Base-by-base conservation (phyloP, 805 yeast species). In the Ogataea degrootiae region DNA sequence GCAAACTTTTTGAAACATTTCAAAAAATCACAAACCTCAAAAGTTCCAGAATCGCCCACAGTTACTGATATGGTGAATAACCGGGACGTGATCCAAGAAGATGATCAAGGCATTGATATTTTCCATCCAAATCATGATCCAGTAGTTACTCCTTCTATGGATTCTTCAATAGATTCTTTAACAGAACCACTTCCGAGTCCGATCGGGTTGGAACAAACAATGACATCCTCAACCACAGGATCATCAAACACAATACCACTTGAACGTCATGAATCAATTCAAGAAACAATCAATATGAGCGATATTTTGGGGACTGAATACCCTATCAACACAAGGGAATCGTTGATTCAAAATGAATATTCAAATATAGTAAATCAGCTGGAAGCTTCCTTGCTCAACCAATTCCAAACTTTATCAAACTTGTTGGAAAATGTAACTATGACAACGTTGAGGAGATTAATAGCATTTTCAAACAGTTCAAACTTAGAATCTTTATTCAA, bases 351-450 rank as follows among this genome's bases (percentile, higher is more conserved):
- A n/a, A 47, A 43, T 16, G 41, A 54, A 34, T 44, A 46, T 35
- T 26, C 34, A 14, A 22, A 44, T 34, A 41, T 49, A 7, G 14
- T 42, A 7, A 14, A 39, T 6, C 26, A 43, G 5, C 19, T 53
- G 35, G 56, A 53, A 37, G 26, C 47, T 4, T 47, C 59, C 4
- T 35, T 60, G 38, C 29, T 55, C 19, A 52, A 45, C 8, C 66
- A 61, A 43, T 60, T 62, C 45, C 54, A 58, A 37, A 61, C 66
- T 3, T 47, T 62, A 14, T 57, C 65, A 0, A 51, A 48, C 19
- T 45, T 62, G 38, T 48, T 62, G 2, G 63, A 60, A 39, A 56
- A 49, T n/a, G 65, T 62, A 11, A 57, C 66, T 1, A 50, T 55
- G 51, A 57, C 54, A 37, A 59, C 65, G 4, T 41, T 62, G 15